Conservation (phyloP, 805 yeast species). For the Priceomyces carsonii region DNA sequence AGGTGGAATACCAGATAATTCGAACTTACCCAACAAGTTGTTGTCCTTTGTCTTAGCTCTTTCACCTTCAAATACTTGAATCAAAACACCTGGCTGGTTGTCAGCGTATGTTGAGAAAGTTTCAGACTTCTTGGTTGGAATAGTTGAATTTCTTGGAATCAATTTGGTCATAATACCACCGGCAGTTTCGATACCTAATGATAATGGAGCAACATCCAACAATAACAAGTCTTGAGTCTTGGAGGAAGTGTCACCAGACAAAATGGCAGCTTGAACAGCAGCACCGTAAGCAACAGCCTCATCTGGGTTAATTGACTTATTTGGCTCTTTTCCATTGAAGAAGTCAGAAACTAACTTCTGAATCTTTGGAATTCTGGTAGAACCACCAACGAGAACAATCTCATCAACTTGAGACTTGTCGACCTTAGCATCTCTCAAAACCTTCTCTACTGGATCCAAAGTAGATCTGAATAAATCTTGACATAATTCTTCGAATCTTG, state of each 20-base stretch:
- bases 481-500: constrained; percentile 96
- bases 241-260: constrained; percentile 74
- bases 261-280: constrained; percentile 98
- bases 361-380: constrained; percentile 98
- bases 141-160: constrained; percentile 92
- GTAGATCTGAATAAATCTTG: constrained; percentile 91
- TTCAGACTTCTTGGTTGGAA: constrained; percentile 94
- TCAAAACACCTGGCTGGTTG: constrained; percentile 92
- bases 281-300: constrained; percentile 99
- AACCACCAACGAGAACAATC: constrained; percentile 97
- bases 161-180: constrained; percentile 98
- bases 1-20: constrained; percentile 83
- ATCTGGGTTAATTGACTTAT: constrained; percentile 97
- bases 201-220: constrained; percentile 91
- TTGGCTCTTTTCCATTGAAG: constrained; percentile 93
- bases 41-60: constrained; percentile 93
- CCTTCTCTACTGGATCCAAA: constrained; percentile 94
- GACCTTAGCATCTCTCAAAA: constrained; percentile 88
- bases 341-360: constrained; percentile 88
- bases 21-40: constrained; percentile 85
- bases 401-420: constrained; percentile 88
- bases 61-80: constrained; percentile 95
- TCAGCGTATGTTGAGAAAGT: constrained; percentile 95
- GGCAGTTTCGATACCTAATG: constrained; percentile 94
- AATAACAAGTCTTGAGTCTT: constrained; percentile 56